phyloP scores from a whole-genome alignment of 108 stramenopile species.

The Cyclotella distinguenda region DNA sequence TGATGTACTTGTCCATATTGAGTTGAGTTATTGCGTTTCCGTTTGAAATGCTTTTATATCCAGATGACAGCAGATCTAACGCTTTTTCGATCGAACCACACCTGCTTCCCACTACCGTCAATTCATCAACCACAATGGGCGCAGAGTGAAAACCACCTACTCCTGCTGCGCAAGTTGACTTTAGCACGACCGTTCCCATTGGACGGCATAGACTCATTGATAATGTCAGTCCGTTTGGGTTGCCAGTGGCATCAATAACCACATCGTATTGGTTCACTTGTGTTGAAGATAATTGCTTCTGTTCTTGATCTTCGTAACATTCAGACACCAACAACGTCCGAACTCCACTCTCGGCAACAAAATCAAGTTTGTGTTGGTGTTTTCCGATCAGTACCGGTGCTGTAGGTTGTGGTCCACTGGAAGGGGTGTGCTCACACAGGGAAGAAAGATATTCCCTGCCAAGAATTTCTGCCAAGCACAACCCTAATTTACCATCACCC shows the following conservation, averaged over 20 bases:
- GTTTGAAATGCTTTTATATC: conserved; percentile 5
- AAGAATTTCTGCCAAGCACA: conserved; percentile 76
- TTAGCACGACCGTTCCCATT: conserved; percentile 68
- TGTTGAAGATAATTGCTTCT: conserved; percentile 36
- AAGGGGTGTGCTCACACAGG: background rate
- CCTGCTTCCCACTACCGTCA: conserved; percentile 63
- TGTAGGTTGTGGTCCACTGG: background rate
- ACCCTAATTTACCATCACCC: conserved; percentile 78
- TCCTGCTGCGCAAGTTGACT: conserved; percentile 73
- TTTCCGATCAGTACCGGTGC: conserved; percentile 68
- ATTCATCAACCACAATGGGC: conserved; percentile 79
- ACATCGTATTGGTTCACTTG: conserved; percentile 60
- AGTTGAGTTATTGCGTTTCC: conserved; percentile 26
- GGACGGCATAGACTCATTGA: conserved; percentile 68
- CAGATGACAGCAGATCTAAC: conserved; percentile 47
- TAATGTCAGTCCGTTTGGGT: conserved; percentile 57
- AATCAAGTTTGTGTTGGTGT: conserved; percentile 64
- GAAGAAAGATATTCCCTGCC: conserved; percentile 53
- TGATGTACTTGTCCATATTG: conserved; percentile 61
- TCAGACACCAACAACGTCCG: conserved; percentile 40
- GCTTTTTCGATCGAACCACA: conserved; percentile 74
- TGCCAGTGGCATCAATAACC: conserved; percentile 78
- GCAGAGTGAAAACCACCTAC: conserved; percentile 64
- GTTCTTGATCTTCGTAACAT: conserved; percentile 39
- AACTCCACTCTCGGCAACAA: conserved; percentile 57